Percentiles rank a stretch among this genome's conserved stretches.
Conservation (phyloP, 129 eudicot genomes). For the Daucus carota region DNA sequence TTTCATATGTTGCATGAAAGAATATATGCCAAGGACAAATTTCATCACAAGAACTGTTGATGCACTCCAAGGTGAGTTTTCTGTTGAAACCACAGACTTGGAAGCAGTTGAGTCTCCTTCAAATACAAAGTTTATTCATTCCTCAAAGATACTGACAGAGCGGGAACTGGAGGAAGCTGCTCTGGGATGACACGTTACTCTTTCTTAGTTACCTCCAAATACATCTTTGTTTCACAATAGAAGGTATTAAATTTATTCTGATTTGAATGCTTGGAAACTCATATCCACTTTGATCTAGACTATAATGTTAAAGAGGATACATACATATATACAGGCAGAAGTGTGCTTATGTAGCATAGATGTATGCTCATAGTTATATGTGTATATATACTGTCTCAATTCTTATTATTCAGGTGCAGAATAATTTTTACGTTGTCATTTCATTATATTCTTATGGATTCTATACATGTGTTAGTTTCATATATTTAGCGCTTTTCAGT, state of each 20-base stretch:
- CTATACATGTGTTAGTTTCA: background rate
- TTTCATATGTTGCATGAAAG: slow-evolving; percentile 81
- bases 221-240: background rate
- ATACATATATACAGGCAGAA: background rate
- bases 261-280: background rate
- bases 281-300: background rate
- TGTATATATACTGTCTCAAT: background rate
- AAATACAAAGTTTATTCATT: slow-evolving; percentile 29
- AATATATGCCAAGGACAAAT: slow-evolving; percentile 48
- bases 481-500: background rate
- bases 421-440: background rate
- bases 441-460: background rate
- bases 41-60: slow-evolving; percentile 51
- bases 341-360: background rate
- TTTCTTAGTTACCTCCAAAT: background rate
- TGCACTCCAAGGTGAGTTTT: slow-evolving; percentile 47
- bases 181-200: slow-evolving; percentile 1
- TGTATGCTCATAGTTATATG: background rate
- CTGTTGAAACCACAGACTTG: slow-evolving; percentile 23
- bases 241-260: background rate
- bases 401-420: background rate
- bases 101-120: slow-evolving; percentile 24
- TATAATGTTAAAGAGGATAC: background rate
- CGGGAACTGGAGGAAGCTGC: slow-evolving; percentile 50
- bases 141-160: slow-evolving; percentile 39